Evolutionary conservation across 1,284 basidiomycete species (phyloP).

Genomic region (Cryptococcus hybrid): DNA sequence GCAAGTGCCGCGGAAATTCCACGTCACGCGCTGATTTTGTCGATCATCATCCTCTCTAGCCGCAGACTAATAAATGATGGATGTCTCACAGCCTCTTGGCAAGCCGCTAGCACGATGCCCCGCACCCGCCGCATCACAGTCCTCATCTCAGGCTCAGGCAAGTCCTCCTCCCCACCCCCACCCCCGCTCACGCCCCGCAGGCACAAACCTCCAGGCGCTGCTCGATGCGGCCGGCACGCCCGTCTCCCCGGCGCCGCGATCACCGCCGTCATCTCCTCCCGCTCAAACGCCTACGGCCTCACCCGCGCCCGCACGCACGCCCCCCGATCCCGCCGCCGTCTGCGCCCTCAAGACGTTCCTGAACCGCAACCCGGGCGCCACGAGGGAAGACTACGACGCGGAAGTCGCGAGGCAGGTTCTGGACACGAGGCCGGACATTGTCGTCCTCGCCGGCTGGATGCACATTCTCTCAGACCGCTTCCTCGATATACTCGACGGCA

Average conservation of each 20-base stretch:
- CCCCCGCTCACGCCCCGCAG: slow-evolving; percentile 50
- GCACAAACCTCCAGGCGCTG: slow-evolving; percentile 92
- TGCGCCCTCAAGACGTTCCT: slow-evolving; percentile 83
- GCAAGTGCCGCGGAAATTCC: too few relatives aligned
- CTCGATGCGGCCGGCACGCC: slow-evolving; percentile 73
- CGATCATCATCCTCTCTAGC: too few relatives aligned
- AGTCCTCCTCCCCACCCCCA: slow-evolving; percentile 17
- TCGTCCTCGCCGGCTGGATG: slow-evolving; percentile 98
- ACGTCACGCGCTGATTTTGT: too few relatives aligned
- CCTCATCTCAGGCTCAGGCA: slow-evolving; percentile 81
- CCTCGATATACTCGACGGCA: slow-evolving; percentile 52
- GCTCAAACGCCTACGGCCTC: slow-evolving; percentile 88
- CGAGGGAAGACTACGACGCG: slow-evolving; percentile 80
- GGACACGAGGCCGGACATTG: slow-evolving; percentile 66
- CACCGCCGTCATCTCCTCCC: slow-evolving; percentile 83
- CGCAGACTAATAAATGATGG: neutral
- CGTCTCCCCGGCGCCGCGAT: slow-evolving; percentile 67
- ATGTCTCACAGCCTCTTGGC: slow-evolving; percentile 27
- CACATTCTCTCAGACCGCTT: slow-evolving; percentile 69
- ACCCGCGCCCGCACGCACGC: slow-evolving; percentile 67
- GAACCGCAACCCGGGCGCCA: slow-evolving; percentile 68
- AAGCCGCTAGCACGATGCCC: neutral
- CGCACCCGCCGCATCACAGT: slow-evolving; percentile 56
- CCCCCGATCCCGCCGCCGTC: slow-evolving; percentile 73
- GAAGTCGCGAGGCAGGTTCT: slow-evolving; percentile 76